Evolutionary conservation across 2,329 filamentous ascomycete genomes (phyloP).

Genomic region (Neurospora sp.): DNA sequence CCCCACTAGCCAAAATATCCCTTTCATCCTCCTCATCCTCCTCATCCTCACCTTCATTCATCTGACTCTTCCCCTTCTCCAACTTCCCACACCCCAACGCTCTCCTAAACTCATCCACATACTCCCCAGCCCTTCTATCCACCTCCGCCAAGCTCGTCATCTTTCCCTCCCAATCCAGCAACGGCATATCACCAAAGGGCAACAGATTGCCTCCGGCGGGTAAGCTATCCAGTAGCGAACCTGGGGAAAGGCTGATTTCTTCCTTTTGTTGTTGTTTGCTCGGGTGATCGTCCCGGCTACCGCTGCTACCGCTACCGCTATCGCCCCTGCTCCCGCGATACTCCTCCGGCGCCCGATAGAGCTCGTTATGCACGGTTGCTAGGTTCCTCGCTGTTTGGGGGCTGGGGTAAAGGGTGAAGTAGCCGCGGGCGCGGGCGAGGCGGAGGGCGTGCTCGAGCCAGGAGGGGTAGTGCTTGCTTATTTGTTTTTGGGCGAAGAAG

Average conservation of each 20-base stretch:
- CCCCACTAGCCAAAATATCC: background rate
- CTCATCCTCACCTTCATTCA: slow-evolving; percentile 8
- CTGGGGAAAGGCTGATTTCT: slow-evolving; percentile 29
- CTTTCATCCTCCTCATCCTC: slow-evolving; percentile 14
- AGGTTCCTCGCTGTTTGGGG: slow-evolving; percentile 43
- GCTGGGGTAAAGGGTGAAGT: slow-evolving; percentile 71
- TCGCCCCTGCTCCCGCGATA: slow-evolving; percentile 26
- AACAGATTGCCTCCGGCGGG: slow-evolving; percentile 34
- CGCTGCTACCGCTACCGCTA: background rate
- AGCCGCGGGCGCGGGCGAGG: slow-evolving; percentile 66
- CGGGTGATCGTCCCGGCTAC: slow-evolving; percentile 14
- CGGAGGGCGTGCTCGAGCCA: slow-evolving; percentile 74
- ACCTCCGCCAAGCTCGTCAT: slow-evolving; percentile 30
- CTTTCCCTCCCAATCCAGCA: slow-evolving; percentile 56
- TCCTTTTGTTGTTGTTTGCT: background rate
- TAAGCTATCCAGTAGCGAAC: slow-evolving; percentile 40
- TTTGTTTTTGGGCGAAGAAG: slow-evolving; percentile 41
- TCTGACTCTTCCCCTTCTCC: slow-evolving; percentile 12
- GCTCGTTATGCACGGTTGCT: slow-evolving; percentile 67
- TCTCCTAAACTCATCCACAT: slow-evolving; percentile 48
- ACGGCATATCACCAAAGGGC: slow-evolving; percentile 39
- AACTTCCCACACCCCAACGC: slow-evolving; percentile 50
- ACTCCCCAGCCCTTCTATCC: slow-evolving; percentile 37
- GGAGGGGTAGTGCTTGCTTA: slow-evolving; percentile 60
- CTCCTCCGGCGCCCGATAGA: slow-evolving; percentile 65